phyloP scores from a whole-genome alignment of 2,329 filamentous ascomycete species.

The Penicillium thymicola region DNA sequence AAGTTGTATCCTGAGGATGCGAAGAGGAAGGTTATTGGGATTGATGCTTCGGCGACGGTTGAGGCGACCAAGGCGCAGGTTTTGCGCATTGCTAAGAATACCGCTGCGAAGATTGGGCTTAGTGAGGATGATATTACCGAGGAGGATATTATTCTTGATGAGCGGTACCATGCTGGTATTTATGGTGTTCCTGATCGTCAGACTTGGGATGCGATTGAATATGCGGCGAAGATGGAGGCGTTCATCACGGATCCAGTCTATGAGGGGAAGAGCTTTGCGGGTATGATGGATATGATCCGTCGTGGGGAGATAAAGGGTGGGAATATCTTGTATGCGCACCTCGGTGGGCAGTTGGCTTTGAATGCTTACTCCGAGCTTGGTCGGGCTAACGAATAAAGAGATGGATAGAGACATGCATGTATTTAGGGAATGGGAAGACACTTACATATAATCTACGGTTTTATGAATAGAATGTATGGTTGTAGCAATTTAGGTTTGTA shows the following conservation, averaged over 20 bases:
- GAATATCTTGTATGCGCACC: conserved; percentile 69
- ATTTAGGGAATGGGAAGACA: not conserved
- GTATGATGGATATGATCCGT: conserved; percentile 66
- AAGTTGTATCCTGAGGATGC: conserved; percentile 40
- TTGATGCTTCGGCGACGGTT: conserved; percentile 61
- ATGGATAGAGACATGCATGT: not conserved
- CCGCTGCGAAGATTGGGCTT: conserved; percentile 62
- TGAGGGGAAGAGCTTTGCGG: conserved; percentile 71
- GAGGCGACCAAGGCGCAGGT: conserved; percentile 64
- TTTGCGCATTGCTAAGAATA: conserved; percentile 62
- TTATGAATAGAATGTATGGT: not conserved
- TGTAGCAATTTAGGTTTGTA: conserved; percentile 8
- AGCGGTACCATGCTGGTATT: conserved; percentile 62
- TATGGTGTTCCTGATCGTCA: conserved; percentile 66
- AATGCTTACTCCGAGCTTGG: conserved; percentile 60
- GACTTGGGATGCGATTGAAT: conserved; percentile 66
- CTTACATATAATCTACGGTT: not conserved
- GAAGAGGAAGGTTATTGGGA: conserved; percentile 60
- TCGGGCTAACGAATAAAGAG: conserved; percentile 12
- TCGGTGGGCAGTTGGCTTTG: conserved; percentile 67
- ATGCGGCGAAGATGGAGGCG: conserved; percentile 65
- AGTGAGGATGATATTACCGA: conserved; percentile 58
- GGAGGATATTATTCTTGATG: conserved; percentile 61
- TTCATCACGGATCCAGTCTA: conserved; percentile 75
- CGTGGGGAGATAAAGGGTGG: conserved; percentile 60